Percentiles rank a stretch among this genome's conserved stretches.
Evolutionary conservation across 805 yeast genomes (phyloP).

Genomic region (Pichia deserticola): DNA sequence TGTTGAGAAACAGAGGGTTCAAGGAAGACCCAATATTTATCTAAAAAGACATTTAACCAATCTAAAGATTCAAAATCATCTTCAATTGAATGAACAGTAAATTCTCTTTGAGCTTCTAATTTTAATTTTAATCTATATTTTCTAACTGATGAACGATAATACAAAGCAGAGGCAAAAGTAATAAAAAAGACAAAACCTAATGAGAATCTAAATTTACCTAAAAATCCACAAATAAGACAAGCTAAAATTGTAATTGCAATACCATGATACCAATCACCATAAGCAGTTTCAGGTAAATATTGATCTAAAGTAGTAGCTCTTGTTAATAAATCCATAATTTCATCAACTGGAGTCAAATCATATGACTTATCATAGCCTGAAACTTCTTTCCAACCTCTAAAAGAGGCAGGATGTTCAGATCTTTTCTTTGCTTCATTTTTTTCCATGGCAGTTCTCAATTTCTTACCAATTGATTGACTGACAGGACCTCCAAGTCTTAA

Average conservation of each 20-base stretch:
- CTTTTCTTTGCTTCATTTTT: conserved; percentile 26
- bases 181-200: conserved; percentile 77
- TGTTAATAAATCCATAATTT: conserved; percentile 59
- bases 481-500: conserved; percentile 22
- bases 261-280: conserved; percentile 96
- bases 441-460: conserved; percentile 13
- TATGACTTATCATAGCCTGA: conserved; percentile 78
- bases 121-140: conserved; percentile 69
- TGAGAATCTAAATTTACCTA: conserved; percentile 73
- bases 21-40: conserved; percentile 84
- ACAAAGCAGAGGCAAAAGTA: conserved; percentile 50
- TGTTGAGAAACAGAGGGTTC: conserved; percentile 87
- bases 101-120: conserved; percentile 79
- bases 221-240: conserved; percentile 64
- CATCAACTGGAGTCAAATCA: conserved; percentile 58
- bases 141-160: conserved; percentile 78
- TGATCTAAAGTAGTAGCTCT: conserved; percentile 69
- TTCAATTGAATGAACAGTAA: conserved; percentile 73
- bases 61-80: conserved; percentile 90
- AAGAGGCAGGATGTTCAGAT: conserved; percentile 54
- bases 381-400: conserved; percentile 91
- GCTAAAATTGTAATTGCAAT: conserved; percentile 64
- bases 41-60: conserved; percentile 86
- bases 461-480: conserved; percentile 21
- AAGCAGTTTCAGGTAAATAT: conserved; percentile 63